These are phyloP conservation scores for Sarocladium brachiariae DNA, from an alignment of 2,329 filamentous ascomycete genomes.

Conservation along the genomic window DNA sequence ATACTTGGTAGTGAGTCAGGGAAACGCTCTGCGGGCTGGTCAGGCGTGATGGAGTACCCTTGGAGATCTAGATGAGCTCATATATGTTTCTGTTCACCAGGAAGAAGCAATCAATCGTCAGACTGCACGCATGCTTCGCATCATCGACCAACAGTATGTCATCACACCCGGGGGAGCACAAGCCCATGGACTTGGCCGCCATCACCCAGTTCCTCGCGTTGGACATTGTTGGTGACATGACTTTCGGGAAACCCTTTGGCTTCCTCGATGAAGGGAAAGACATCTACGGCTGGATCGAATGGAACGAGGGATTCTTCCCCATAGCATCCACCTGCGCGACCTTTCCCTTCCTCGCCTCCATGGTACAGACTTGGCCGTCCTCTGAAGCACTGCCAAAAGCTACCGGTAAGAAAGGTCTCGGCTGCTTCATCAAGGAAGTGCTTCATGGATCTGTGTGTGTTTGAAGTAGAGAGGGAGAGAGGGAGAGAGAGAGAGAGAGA, in stretches of 20 bases:
- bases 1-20: not conserved
- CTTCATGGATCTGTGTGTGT: conserved; percentile 23
- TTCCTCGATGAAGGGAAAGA: conserved; percentile 40
- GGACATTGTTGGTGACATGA: conserved; percentile 48
- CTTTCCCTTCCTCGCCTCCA: conserved; percentile 35
- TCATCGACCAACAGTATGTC: conserved; percentile 3
- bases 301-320: conserved; percentile 23
- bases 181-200: conserved; percentile 42
- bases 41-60: too few relatives aligned
- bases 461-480: too few relatives aligned
- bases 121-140: not conserved
- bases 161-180: not conserved
- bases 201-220: conserved; percentile 48
- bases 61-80: too few relatives aligned
- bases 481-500: too few relatives aligned
- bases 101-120: conserved; percentile 5
- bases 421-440: conserved; percentile 10
- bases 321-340: conserved; percentile 28
- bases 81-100: not conserved
- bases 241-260: conserved; percentile 44
- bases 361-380: conserved; percentile 30
- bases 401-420: conserved; percentile 25
- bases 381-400: conserved; percentile 20
- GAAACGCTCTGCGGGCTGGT: too few relatives aligned
- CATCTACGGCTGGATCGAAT: conserved; percentile 40